phyloP scores from a whole-genome alignment of 352 stramenopile species.

The Blastocystis sp. region DNA sequence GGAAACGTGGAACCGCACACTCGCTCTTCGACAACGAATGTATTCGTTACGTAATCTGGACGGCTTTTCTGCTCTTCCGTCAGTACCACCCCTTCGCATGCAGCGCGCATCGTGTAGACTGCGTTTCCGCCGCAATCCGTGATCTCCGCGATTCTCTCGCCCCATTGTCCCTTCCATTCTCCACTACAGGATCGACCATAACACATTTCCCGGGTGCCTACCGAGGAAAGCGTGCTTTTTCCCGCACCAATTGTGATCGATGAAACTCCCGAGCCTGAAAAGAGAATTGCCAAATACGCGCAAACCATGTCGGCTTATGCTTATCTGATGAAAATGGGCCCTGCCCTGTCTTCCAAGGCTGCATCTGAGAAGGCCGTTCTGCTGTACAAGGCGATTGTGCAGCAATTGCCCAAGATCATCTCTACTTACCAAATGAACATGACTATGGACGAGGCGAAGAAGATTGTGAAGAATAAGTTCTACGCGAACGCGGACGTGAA shows the following conservation, averaged over 20 bases:
- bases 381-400: slow-evolving; percentile 55
- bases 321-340: slow-evolving; percentile 59
- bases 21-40: not conserved
- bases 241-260: not conserved
- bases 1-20: not conserved
- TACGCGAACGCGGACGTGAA: slow-evolving; percentile 51
- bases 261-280: not conserved
- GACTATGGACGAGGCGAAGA: slow-evolving; percentile 14
- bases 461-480: slow-evolving; percentile 43
- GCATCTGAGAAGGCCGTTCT: slow-evolving; percentile 44
- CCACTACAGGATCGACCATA: no score
- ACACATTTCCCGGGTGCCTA: no score
- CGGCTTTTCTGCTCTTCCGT: no score
- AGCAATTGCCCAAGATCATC: slow-evolving; percentile 62
- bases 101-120: no score
- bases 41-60: not conserved
- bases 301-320: slow-evolving; percentile 44
- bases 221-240: no score
- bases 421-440: slow-evolving; percentile 60
- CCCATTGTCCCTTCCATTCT: no score
- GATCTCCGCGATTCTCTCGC: no score
- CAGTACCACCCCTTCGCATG: no score
- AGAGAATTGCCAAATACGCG: not conserved
- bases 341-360: slow-evolving; percentile 50
- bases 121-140: no score